These are phyloP conservation scores for Saccharomyces hybrid DNA, from an alignment of 1,139 yeast species.

Conservation along the genomic window DNA sequence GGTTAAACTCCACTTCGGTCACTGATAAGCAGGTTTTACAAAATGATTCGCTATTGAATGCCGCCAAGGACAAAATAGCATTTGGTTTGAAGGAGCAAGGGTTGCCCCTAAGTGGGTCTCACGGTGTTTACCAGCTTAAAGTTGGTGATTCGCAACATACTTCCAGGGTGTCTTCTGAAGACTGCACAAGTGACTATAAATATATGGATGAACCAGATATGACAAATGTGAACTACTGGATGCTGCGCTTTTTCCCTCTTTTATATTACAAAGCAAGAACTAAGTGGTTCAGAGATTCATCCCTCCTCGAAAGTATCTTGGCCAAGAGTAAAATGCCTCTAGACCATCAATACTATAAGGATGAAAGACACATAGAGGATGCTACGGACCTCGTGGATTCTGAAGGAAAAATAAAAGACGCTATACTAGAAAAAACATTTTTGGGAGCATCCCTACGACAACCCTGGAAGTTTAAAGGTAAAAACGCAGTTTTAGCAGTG, in stretches of 20 bases:
- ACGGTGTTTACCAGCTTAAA: conserved; percentile 21
- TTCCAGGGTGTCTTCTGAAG: conserved; percentile 7
- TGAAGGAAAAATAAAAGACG: background rate
- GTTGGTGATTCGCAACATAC: conserved; percentile 8
- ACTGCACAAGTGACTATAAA: conserved; percentile 12
- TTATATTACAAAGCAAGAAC: conserved; percentile 29
- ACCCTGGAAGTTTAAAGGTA: conserved; percentile 23
- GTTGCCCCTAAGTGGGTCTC: conserved; percentile 23
- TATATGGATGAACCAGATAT: conserved; percentile 34
- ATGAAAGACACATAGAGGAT: conserved; percentile 3
- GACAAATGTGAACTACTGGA: conserved; percentile 54
- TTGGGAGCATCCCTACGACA: conserved; percentile 33
- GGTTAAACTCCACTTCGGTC: conserved; percentile 55
- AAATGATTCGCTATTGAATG: conserved; percentile 1
- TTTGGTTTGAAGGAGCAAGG: conserved; percentile 11
- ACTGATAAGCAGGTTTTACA: conserved; percentile 16
- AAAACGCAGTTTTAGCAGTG: conserved; percentile 19
- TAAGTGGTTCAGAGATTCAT: conserved; percentile 14
- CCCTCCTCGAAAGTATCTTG: conserved; percentile 7
- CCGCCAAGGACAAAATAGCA: conserved; percentile 11
- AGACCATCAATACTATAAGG: conserved; percentile 1
- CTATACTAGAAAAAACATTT: conserved; percentile 29
- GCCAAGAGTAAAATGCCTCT: background rate
- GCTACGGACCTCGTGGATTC: background rate
- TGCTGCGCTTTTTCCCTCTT: conserved; percentile 61